A percentile compares a stretch with the other conserved stretches of the same genome.
phyloP scores from a whole-genome alignment of 495 filamentous ascomycete species.

The Daldinia bambusicola region DNA sequence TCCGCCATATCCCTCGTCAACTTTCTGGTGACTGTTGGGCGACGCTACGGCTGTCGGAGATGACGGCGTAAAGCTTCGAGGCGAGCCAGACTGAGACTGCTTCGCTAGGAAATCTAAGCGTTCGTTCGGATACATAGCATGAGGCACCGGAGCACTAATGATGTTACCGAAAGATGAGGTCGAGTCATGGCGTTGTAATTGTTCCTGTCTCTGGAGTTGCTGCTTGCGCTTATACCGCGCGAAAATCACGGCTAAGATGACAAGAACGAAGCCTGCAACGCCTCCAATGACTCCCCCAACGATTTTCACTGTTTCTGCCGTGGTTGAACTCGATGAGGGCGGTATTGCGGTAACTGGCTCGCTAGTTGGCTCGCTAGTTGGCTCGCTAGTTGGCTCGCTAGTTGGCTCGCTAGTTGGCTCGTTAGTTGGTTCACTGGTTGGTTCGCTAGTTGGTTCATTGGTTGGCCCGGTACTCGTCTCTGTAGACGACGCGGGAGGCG shows the following conservation, averaged over 20 bases:
- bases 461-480: constrained; percentile 2
- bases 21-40: background rate
- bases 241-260: constrained; percentile 34
- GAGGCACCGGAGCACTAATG: constrained; percentile 56
- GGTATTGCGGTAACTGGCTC: constrained; percentile 28
- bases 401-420: too few species aligned
- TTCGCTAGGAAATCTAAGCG: constrained; percentile 53
- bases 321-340: constrained; percentile 20
- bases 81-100: constrained; percentile 20
- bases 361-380: constrained; percentile 6
- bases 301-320: constrained; percentile 44
- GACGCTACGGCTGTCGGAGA: constrained; percentile 4
- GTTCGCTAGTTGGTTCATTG: too few species aligned
- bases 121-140: constrained; percentile 46
- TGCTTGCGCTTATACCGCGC: constrained; percentile 42
- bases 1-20: constrained; percentile 10
- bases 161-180: constrained; percentile 59
- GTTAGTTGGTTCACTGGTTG: too few species aligned
- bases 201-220: constrained; percentile 37
- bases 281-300: constrained; percentile 47
- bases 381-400: background rate
- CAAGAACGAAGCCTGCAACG: constrained; percentile 41
- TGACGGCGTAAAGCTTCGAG: constrained; percentile 22
- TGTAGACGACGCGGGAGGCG: constrained; percentile 5
- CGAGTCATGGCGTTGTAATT: constrained; percentile 47